Evolutionary conservation across 1,139 yeast species (phyloP).

Genomic region (Yamadazyma blattariae): DNA sequence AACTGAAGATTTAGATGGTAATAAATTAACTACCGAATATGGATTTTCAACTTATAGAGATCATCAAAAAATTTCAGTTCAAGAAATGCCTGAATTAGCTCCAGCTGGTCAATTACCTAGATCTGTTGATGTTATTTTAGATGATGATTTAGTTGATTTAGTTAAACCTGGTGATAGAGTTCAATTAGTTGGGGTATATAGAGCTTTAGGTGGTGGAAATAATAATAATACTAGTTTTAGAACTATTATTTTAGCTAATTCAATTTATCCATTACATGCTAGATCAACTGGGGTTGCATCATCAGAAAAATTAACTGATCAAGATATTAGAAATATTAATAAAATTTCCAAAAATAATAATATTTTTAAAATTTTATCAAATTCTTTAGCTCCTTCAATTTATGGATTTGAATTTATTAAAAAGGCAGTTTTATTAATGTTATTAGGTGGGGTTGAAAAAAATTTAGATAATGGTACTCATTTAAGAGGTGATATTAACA

Average conservation of each 20-base stretch:
- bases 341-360: conserved; percentile 63
- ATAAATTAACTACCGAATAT: conserved; percentile 83
- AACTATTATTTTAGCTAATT: conserved; percentile 81
- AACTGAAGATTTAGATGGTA: conserved; percentile 88
- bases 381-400: conserved; percentile 92
- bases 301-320: conserved; percentile 71
- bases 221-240: conserved; percentile 67
- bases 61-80: conserved; percentile 90
- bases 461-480: conserved; percentile 95
- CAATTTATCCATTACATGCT: conserved; percentile 85
- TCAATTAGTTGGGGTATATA: conserved; percentile 90
- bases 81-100: conserved; percentile 98
- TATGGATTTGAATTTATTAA: conserved; percentile 92
- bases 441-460: conserved; percentile 92
- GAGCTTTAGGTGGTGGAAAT: conserved; percentile 84
- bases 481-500: conserved; percentile 95
- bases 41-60: conserved; percentile 93
- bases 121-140: conserved; percentile 84
- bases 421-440: conserved; percentile 86
- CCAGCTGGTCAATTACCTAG: conserved; percentile 98
- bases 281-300: conserved; percentile 85
- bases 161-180: conserved; percentile 97
- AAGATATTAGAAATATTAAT: conserved; percentile 85
- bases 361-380: conserved; percentile 76
- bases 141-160: conserved; percentile 88